Conservation (phyloP, 1,284 basidiomycete species). For the Fistulinella cinereoalba region DNA sequence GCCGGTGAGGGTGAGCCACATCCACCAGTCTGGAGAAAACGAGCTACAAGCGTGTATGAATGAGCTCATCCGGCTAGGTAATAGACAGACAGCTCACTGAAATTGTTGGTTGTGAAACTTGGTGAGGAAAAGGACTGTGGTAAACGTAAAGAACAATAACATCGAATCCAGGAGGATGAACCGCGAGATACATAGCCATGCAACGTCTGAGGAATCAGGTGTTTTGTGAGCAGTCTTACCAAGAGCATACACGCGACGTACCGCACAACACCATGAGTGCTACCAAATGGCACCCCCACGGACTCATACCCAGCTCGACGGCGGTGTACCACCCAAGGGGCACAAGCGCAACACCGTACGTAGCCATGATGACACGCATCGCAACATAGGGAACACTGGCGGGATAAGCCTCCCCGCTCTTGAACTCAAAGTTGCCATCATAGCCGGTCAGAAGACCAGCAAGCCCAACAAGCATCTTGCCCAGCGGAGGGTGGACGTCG, state of each 20-base stretch:
- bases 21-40: slow-evolving; percentile 95
- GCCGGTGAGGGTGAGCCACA: slow-evolving; percentile 90
- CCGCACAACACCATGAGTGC: slow-evolving; percentile 92
- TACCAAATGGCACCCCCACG: slow-evolving; percentile 86
- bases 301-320: slow-evolving; percentile 91
- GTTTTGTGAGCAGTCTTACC: not conserved
- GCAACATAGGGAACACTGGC: slow-evolving; percentile 86
- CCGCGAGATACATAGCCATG: slow-evolving; percentile 93
- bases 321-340: slow-evolving; percentile 96
- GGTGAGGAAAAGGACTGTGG: slow-evolving; percentile 90
- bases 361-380: slow-evolving; percentile 94
- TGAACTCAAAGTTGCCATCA: slow-evolving; percentile 91
- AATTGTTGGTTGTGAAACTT: slow-evolving; percentile 98
- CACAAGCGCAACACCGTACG: slow-evolving; percentile 93
- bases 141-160: slow-evolving; percentile 97
- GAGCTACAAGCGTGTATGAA: slow-evolving; percentile 47
- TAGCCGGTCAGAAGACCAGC: slow-evolving; percentile 91
- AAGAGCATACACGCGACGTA: slow-evolving; percentile 39
- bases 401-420: slow-evolving; percentile 87
- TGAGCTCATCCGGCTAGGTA: slow-evolving; percentile 3
- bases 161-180: slow-evolving; percentile 98
- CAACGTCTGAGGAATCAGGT: slow-evolving; percentile 64
- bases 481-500: slow-evolving; percentile 96
- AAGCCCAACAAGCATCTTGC: slow-evolving; percentile 97
- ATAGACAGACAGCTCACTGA: slow-evolving; percentile 50